phyloP scores from a whole-genome alignment of 2,329 filamentous ascomycete species.

The Venturia aucupariae region DNA sequence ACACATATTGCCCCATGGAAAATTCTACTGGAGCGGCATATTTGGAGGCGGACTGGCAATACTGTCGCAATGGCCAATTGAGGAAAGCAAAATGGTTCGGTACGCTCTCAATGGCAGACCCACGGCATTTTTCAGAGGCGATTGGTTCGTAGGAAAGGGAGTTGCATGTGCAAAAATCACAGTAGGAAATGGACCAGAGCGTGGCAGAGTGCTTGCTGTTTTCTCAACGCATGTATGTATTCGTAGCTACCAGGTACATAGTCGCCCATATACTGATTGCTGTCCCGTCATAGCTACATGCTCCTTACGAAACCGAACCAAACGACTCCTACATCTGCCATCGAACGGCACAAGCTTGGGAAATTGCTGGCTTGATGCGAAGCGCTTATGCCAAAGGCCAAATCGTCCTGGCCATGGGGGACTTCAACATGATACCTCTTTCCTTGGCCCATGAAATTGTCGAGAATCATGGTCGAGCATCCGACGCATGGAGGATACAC shows the following conservation, averaged over 20 bases:
- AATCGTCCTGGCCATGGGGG: conserved; percentile 76
- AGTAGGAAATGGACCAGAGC: conserved; percentile 49
- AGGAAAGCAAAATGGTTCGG: conserved; percentile 73
- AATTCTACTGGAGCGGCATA: conserved; percentile 84
- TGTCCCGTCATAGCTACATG: conserved; percentile 50
- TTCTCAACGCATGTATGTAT: conserved; percentile 78
- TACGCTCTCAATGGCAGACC: conserved; percentile 92
- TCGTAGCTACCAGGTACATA: neutral
- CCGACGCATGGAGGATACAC: conserved; percentile 74
- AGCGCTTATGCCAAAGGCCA: conserved; percentile 72
- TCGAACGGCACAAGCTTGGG: conserved; percentile 87
- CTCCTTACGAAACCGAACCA: conserved; percentile 72
- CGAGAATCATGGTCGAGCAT: conserved; percentile 64
- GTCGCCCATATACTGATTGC: neutral
- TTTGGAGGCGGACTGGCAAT: conserved; percentile 87
- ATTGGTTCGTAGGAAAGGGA: conserved; percentile 95
- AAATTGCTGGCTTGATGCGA: conserved; percentile 81
- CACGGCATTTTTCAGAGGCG: conserved; percentile 85
- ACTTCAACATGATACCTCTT: conserved; percentile 93
- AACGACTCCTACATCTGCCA: conserved; percentile 84
- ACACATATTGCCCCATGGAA: conserved; percentile 73
- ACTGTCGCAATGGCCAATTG: conserved; percentile 84
- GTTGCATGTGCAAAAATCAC: conserved; percentile 75
- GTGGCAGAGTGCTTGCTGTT: conserved; percentile 64
- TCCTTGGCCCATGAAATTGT: conserved; percentile 79